Percentiles rank a stretch among this genome's conserved stretches.
These are phyloP conservation scores for Hymenoscyphus scutula DNA, from an alignment of 2,329 filamentous ascomycete genomes.

Conservation along the genomic window DNA sequence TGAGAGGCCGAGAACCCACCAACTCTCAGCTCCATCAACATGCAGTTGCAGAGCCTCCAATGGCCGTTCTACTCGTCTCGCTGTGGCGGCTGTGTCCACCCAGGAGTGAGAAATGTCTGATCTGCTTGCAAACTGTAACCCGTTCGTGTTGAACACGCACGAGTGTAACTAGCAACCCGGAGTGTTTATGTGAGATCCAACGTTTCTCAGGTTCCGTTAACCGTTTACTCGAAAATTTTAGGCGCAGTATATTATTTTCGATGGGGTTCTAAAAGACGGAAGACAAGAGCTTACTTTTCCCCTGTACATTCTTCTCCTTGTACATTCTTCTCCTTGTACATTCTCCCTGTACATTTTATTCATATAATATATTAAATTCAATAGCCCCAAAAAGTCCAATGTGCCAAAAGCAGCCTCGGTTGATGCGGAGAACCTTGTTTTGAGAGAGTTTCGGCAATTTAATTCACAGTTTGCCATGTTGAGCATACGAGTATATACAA, in stretches of 20 bases:
- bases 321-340: neutral
- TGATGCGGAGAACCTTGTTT: slow-evolving; percentile 2
- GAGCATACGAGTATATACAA: too few species aligned
- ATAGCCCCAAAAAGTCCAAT: neutral
- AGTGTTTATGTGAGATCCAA: neutral
- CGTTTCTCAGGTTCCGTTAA: neutral
- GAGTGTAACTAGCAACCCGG: neutral
- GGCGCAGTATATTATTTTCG: neutral
- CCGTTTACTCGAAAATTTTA: neutral
- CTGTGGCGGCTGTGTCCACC: neutral
- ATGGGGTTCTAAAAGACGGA: neutral
- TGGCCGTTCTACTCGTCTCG: neutral
- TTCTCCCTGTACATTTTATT: too few species aligned
- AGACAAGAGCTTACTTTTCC: too few species aligned
- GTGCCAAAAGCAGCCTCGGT: neutral
- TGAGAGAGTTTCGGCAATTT: neutral
- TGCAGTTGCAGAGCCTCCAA: too few species aligned
- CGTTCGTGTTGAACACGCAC: neutral
- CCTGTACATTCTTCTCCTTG: too few species aligned
- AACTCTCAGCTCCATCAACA: neutral
- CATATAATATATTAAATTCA: neutral
- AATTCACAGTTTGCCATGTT: neutral
- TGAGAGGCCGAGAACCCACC: too few species aligned
- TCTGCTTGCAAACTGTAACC: neutral
- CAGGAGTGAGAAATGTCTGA: neutral